Evolutionary conservation across 495 filamentous ascomycete species (phyloP).

Genomic region (Tuber melanosporum): DNA sequence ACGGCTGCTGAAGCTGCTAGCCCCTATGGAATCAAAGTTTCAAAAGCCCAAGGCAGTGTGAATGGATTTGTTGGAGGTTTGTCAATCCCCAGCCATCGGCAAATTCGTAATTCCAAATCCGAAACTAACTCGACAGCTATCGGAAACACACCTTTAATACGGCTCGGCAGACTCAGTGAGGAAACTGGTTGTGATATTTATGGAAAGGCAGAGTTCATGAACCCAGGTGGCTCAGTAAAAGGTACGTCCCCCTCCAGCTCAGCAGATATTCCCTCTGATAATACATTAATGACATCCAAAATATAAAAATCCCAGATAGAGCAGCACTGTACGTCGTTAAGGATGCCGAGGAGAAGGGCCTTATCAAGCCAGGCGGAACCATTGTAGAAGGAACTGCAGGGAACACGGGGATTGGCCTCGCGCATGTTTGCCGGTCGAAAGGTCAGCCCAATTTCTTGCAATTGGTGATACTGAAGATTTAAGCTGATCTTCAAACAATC

Average conservation of each 20-base stretch:
- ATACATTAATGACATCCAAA: background rate
- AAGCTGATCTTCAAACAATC: background rate
- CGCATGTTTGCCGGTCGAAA: constrained; percentile 88
- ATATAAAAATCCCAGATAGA: constrained; percentile 53
- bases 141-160: constrained; percentile 93
- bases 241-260: constrained; percentile 6
- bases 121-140: constrained; percentile 58
- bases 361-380: constrained; percentile 77
- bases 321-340: constrained; percentile 90
- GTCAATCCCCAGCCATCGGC: constrained; percentile 7
- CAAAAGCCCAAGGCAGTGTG: constrained; percentile 74
- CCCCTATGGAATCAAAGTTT: constrained; percentile 59
- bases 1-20: constrained; percentile 52
- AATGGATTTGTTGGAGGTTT: constrained; percentile 82
- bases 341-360: constrained; percentile 82
- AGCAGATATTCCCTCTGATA: constrained; percentile 3
- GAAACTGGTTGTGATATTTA: constrained; percentile 91
- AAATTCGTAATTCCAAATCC: constrained; percentile 8
- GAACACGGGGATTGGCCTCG: constrained; percentile 95
- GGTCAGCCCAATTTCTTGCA: constrained; percentile 40
- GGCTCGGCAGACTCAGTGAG: constrained; percentile 76
- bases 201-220: constrained; percentile 97
- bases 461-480: background rate
- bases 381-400: constrained; percentile 95
- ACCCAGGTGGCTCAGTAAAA: constrained; percentile 93